phyloP scores from a whole-genome alignment of 495 filamentous ascomycete genomes.

The Penicillium cataractarum region DNA sequence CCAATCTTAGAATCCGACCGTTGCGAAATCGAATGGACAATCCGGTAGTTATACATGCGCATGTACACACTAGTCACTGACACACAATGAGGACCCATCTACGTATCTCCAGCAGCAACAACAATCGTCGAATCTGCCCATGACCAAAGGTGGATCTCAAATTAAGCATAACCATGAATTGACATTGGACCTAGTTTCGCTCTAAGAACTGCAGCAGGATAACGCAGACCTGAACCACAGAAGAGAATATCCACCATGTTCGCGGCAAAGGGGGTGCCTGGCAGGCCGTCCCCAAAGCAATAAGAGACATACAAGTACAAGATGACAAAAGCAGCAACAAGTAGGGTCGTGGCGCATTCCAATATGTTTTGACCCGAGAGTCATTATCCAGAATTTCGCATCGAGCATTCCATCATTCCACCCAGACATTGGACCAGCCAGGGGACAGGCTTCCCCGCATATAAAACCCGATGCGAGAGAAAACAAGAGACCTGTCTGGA shows the following conservation, averaged over 20 bases:
- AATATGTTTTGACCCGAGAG: slow-evolving; percentile 23
- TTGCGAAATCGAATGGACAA: too few relatives aligned
- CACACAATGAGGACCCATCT: too few relatives aligned
- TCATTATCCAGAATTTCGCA: slow-evolving; percentile 20
- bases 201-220: slow-evolving; percentile 2
- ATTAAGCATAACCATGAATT: not conserved
- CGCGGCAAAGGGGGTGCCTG: slow-evolving; percentile 13
- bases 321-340: slow-evolving; percentile 20
- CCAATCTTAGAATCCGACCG: too few relatives aligned
- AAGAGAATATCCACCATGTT: slow-evolving; percentile 20
- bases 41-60: too few relatives aligned
- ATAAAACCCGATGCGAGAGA: slow-evolving; percentile 1
- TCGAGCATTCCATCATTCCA: slow-evolving; percentile 32
- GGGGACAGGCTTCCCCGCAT: slow-evolving; percentile 2
- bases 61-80: too few relatives aligned
- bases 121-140: not conserved
- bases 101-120: not conserved
- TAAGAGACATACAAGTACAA: slow-evolving; percentile 35
- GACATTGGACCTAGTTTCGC: not conserved
- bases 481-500: slow-evolving; percentile 9
- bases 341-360: slow-evolving; percentile 33
- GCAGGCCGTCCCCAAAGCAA: slow-evolving; percentile 12
- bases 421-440: slow-evolving; percentile 9
- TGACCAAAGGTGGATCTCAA: not conserved
- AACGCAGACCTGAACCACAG: slow-evolving; percentile 11